Conservation (phyloP, 345 rosid species). For the Corchorus capsularis region DNA sequence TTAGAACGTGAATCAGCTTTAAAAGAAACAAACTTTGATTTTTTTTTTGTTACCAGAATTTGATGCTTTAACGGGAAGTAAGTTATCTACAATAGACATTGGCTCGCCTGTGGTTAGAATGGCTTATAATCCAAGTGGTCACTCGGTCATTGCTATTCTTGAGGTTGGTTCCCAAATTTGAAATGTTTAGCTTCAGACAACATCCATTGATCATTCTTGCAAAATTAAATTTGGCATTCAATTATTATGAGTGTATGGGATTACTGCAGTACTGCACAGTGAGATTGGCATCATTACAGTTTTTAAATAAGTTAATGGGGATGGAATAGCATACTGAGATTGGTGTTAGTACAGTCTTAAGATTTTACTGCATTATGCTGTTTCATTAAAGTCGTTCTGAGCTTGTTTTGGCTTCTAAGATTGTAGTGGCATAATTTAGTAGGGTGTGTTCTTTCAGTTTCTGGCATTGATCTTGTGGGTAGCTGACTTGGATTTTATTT, state of each 20-base stretch:
- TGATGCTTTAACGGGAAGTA: slow-evolving; percentile 92
- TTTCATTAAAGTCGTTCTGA: neutral
- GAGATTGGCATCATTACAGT: neutral
- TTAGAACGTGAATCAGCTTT: slow-evolving; percentile 15
- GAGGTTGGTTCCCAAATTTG: slow-evolving; percentile 49
- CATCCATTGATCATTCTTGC: neutral
- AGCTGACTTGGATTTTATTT: neutral
- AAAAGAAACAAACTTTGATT: neutral
- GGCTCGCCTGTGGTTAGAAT: slow-evolving; percentile 84
- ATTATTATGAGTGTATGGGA: neutral
- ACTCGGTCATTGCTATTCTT: slow-evolving; percentile 79
- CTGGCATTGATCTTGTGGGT: neutral
- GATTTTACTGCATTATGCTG: neutral
- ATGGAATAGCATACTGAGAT: neutral
- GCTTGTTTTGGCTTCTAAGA: neutral
- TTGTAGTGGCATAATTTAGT: neutral
- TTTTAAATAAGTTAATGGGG: neutral
- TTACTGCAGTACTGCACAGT: neutral
- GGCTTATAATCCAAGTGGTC: slow-evolving; percentile 83
- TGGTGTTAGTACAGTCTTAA: neutral
- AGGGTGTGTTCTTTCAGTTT: neutral
- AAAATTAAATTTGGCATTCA: neutral
- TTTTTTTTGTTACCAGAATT: slow-evolving; percentile 50
- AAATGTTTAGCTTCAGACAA: neutral
- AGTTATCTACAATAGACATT: slow-evolving; percentile 72